Evolutionary conservation across 371 early-diverging fungal species (phyloP), one percentile per base, ranked within the genome.

Genomic region (Cokeromyces recurvatus): DNA sequence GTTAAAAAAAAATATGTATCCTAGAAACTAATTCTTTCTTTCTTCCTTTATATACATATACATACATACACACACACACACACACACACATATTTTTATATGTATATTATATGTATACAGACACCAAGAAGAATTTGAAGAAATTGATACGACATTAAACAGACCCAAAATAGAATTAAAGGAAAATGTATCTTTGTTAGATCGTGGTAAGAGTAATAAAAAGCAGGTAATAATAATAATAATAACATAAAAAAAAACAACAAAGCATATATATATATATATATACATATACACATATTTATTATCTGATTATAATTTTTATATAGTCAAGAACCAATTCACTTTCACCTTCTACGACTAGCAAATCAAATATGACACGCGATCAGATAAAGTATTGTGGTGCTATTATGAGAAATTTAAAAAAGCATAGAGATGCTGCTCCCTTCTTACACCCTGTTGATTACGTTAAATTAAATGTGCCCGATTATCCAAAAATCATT

Each of bases 371-470:
- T 29, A 85, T 90, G 77, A 79, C 85, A 22, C 77, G 82, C 43
- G 88, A 90, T 43, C 93, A 94, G 57, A 66, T 85, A 17, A 91
- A 89, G 64, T 86, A 84, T 62, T 87, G 90, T 64, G 64, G 66
- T 17, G 81, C 84, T 19, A 84, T 91, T 48, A 67, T 92, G 57
- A 79, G 82, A 35, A 74, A 79, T 15, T 57, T 92, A 22, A 89
- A 89, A 59, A 78, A 80, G 38, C 80, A 89, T 46, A 78, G 86
- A 29, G 78, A 84, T 49, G 84, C 90, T 15, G 66, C 73, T 16
- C 90, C 91, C 2, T 98, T 98, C 57, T 64, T 92, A 16, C 71
- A 81, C 36, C 99, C 99, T 1, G 99, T 99, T 3, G 98, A 99
- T 66, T 90, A 93, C 31, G 74, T 94, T 25, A 82, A 80, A 36